Evolutionary conservation across 2,329 filamentous ascomycete genomes (phyloP).

Genomic region (Grosmannia clavigera): DNA sequence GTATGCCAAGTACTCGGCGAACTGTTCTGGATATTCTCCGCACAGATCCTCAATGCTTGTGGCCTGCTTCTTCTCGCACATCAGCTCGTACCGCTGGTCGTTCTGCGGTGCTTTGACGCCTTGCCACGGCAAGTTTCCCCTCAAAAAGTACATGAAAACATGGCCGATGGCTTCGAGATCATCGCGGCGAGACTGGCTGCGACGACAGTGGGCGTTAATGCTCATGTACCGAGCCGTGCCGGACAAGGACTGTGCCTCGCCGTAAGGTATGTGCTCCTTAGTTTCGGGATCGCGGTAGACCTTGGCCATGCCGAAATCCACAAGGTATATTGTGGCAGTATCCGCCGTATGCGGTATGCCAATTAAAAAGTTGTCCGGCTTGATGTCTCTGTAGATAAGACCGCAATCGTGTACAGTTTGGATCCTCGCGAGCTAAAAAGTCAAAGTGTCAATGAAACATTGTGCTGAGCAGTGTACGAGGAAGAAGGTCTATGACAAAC

Average conservation of each 20-base stretch:
- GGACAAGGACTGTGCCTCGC: constrained; percentile 90
- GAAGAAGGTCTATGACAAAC: neutral
- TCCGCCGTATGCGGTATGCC: constrained; percentile 80
- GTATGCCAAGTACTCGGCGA: constrained; percentile 93
- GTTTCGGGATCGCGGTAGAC: constrained; percentile 97
- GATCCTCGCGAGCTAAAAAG: constrained; percentile 67
- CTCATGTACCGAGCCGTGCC: constrained; percentile 98
- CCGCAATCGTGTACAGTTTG: constrained; percentile 95
- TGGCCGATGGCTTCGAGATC: constrained; percentile 84
- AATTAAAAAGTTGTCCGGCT: constrained; percentile 98
- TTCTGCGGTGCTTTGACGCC: constrained; percentile 59
- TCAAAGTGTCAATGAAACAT: neutral
- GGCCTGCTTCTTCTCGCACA: constrained; percentile 98
- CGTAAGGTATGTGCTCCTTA: constrained; percentile 95
- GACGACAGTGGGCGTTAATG: constrained; percentile 95
- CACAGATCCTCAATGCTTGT: constrained; percentile 93
- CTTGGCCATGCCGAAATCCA: constrained; percentile 99
- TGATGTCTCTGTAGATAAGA: constrained; percentile 97
- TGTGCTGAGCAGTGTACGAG: neutral
- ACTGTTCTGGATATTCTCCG: constrained; percentile 88
- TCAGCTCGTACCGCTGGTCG: constrained; percentile 99
- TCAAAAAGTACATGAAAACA: constrained; percentile 62
- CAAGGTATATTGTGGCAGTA: constrained; percentile 90
- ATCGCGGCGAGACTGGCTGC: constrained; percentile 90
- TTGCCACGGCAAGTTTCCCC: constrained; percentile 59